Conservation (phyloP, 768 basidiomycete genomes). For the Lactifluus subvellereus region DNA sequence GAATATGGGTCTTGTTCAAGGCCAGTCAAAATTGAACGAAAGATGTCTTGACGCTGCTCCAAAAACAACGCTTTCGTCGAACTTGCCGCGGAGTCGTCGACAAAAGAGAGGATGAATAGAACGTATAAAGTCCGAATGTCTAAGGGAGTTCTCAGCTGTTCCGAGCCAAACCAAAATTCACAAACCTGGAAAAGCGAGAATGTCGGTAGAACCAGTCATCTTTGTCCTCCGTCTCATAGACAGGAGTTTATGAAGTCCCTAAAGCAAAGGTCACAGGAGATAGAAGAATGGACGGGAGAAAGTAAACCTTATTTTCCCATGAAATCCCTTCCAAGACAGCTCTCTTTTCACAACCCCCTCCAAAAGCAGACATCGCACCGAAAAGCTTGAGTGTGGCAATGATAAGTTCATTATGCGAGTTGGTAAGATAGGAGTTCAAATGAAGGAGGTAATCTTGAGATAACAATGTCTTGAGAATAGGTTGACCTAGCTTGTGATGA, state of each 20-base stretch:
- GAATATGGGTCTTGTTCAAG: constrained; percentile 58
- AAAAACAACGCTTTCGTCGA: constrained; percentile 59
- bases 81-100: constrained; percentile 43
- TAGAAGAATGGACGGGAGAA: background rate
- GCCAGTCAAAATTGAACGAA: constrained; percentile 69
- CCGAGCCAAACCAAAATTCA: background rate
- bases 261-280: background rate
- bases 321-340: constrained; percentile 60
- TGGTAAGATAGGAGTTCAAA: constrained; percentile 57
- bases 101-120: constrained; percentile 67
- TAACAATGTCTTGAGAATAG: constrained; percentile 57
- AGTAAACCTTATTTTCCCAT: constrained; percentile 69
- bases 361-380: constrained; percentile 55
- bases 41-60: constrained; percentile 61
- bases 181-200: constrained; percentile 54
- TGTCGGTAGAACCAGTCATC: constrained; percentile 33
- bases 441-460: constrained; percentile 49
- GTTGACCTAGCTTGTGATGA: constrained; percentile 54
- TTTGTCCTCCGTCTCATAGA: constrained; percentile 64
- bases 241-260: constrained; percentile 64
- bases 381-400: constrained; percentile 62
- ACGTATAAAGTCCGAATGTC: constrained; percentile 79
- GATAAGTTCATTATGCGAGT: constrained; percentile 58
- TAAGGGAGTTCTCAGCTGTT: constrained; percentile 29
- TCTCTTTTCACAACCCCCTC: constrained; percentile 59